Evolutionary conservation across 2,329 filamentous ascomycete genomes (phyloP), one percentile per base, ranked within the genome.

Genomic region (Sarocladiaceae sp.): DNA sequence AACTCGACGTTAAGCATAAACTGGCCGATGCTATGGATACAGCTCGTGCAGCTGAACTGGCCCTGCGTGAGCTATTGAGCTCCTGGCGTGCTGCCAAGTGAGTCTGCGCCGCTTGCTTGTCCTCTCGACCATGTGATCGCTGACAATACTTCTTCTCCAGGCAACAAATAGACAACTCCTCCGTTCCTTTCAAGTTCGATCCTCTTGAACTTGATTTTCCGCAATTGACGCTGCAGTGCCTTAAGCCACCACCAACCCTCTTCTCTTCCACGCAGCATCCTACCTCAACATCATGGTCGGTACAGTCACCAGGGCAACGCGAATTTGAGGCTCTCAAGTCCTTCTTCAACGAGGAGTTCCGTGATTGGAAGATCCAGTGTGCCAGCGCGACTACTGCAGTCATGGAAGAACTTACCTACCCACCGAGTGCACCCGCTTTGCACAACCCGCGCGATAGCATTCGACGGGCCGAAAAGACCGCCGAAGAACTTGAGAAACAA

Each of bases 191-290:
- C 54, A 85, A 91, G 51, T 94, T 95, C 65, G 87, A 96, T 52
- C 85, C 91, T 26, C 78, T 90, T 48, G 74, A 85, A 4, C 80
- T 95, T 59, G 88, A 88, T 48, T 96, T 95, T 56, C 88, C 90
- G 6, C 82, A 85, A 6, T 74, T 97, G 32, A 88, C 84, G 27
- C 76, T 96, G 10, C 86, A 85, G 50, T 83, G 91, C 52, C 78
- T 97, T 1, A 80, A 85, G 27, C 74, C 86, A 9, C 88, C 90
- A 3, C 82, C 87, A 3, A 93, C 88, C 1, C 72, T 96, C 6
- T 91, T 90, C 66, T 85, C 87, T 9, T 78, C 83, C 1, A 87
- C 83, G 6, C 88, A 89, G 23, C 84, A 94, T 55, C 73, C 88
- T 2, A 88, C 84, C 0, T 72, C 79, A 16, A 79, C 82, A 3